Evolutionary conservation across 495 filamentous ascomycete genomes (phyloP).

Genomic region (Aspergillus sclerotioniger): DNA sequence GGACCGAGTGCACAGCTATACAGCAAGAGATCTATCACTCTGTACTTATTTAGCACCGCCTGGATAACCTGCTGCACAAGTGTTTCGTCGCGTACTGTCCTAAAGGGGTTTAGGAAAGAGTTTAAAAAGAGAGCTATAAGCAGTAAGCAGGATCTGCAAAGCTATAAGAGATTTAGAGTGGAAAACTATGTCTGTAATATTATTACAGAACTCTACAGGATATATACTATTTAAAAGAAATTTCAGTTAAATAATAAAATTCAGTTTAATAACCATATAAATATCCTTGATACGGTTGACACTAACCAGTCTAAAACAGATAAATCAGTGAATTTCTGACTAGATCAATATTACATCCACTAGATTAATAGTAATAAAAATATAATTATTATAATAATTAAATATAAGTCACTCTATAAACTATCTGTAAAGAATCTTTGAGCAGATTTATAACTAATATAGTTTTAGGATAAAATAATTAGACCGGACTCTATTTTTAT

Average conservation of each 20-base stretch:
- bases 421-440: slow-evolving; percentile 31
- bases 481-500: slow-evolving; percentile 16
- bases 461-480: slow-evolving; percentile 26
- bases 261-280: slow-evolving; percentile 30
- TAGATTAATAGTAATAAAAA: slow-evolving; percentile 20
- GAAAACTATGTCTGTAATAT: slow-evolving; percentile 33
- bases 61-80: slow-evolving; percentile 3
- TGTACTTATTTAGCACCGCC: slow-evolving; percentile 21
- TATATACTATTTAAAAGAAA: slow-evolving; percentile 25
- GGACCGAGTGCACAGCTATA: slow-evolving; percentile 28
- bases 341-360: slow-evolving; percentile 28
- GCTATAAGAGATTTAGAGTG: slow-evolving; percentile 30
- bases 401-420: slow-evolving; percentile 41
- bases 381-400: slow-evolving; percentile 27
- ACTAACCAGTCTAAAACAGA: no score
- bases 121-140: slow-evolving; percentile 20
- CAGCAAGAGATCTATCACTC: slow-evolving; percentile 29
- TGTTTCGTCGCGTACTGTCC: slow-evolving; percentile 16
- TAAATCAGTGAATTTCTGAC: no score
- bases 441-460: slow-evolving; percentile 25
- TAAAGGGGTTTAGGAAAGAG: slow-evolving; percentile 17
- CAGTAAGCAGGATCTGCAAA: slow-evolving; percentile 31
- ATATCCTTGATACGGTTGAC: slow-evolving; percentile 21
- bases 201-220: slow-evolving; percentile 26
- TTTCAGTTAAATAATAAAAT: slow-evolving; percentile 29